Percentiles rank a stretch among this genome's conserved stretches.
Conservation (phyloP, 2,329 filamentous ascomycete species). For the Seiridium unicorne region DNA sequence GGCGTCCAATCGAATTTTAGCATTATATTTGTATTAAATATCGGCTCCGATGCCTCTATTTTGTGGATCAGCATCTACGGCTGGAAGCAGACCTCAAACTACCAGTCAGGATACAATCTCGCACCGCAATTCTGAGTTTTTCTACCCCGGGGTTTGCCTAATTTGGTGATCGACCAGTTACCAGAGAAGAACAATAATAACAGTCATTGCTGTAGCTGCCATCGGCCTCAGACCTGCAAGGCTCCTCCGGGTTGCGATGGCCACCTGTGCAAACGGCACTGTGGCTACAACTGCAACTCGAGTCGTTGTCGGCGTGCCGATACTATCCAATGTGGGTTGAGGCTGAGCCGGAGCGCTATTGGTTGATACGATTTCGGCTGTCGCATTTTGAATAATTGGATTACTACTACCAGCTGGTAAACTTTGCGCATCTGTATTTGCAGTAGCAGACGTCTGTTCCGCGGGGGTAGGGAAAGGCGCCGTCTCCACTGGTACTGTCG, state of each 20-base stretch:
- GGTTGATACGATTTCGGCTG: background rate
- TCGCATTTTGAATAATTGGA: background rate
- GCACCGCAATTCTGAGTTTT: background rate
- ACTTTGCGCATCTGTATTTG: background rate
- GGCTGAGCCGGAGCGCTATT: background rate
- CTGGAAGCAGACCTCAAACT: too few relatives aligned
- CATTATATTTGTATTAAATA: background rate
- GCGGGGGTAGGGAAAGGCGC: background rate
- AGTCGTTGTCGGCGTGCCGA: too few relatives aligned
- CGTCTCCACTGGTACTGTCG: background rate
- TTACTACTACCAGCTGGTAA: background rate
- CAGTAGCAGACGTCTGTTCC: background rate
- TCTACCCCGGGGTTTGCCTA: background rate
- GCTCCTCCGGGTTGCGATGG: background rate
- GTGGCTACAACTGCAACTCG: background rate
- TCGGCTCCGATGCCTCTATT: background rate
- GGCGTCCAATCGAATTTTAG: too few relatives aligned
- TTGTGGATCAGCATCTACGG: too few relatives aligned
- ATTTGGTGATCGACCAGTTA: background rate
- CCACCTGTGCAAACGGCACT: background rate
- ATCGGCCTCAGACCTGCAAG: background rate
- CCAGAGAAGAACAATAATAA: background rate
- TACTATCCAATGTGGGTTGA: background rate
- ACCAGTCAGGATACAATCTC: background rate
- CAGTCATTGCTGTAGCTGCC: background rate